phyloP scores from a whole-genome alignment of 164 flowering plant genomes.

The Warburgia ugandensis region DNA sequence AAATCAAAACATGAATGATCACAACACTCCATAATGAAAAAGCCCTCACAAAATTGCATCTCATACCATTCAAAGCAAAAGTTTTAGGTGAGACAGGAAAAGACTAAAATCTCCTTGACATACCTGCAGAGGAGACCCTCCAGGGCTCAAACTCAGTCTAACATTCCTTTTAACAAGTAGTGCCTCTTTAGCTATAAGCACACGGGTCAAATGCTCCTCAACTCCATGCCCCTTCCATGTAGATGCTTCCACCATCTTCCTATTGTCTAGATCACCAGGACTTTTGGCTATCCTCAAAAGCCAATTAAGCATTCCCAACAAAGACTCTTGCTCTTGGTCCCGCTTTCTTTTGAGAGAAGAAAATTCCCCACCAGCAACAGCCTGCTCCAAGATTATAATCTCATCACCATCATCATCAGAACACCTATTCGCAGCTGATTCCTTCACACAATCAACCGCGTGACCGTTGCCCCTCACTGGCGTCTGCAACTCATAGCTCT shows the following conservation, averaged over 20 bases:
- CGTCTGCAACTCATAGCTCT: constrained; percentile 13
- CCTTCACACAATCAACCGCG: background rate
- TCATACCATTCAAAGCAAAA: too few relatives aligned
- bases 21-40: too few relatives aligned
- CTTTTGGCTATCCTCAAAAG: constrained; percentile 37
- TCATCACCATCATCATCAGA: background rate
- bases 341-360: constrained; percentile 43
- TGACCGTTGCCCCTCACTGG: background rate
- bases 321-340: constrained; percentile 7
- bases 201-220: constrained; percentile 42
- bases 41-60: too few relatives aligned
- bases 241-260: constrained; percentile 32
- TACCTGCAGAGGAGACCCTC: constrained; percentile 14
- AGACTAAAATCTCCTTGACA: too few relatives aligned
- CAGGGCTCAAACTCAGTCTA: constrained; percentile 23
- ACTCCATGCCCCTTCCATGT: constrained; percentile 32
- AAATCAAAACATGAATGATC: too few relatives aligned
- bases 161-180: constrained; percentile 20
- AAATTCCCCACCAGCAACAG: background rate
- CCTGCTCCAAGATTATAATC: background rate
- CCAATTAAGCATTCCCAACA: constrained; percentile 47
- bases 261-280: constrained; percentile 43
- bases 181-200: constrained; percentile 40
- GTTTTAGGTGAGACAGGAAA: too few relatives aligned
- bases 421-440: background rate